These are phyloP conservation scores for Blastobotrys illinoisensis DNA, from an alignment of 1,139 yeast species.

Conservation along the genomic window DNA sequence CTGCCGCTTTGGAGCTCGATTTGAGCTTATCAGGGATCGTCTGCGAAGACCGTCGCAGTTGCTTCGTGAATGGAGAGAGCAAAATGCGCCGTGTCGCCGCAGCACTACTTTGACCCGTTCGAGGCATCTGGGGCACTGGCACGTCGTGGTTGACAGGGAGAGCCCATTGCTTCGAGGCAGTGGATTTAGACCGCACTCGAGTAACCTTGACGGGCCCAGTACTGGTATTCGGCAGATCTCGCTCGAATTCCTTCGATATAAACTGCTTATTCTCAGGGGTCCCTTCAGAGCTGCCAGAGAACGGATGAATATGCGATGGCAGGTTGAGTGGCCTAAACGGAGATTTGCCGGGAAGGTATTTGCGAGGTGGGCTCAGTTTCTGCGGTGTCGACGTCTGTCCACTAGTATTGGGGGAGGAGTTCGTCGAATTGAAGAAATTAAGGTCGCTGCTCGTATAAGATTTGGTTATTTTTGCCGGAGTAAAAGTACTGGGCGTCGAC, in stretches of 20 bases:
- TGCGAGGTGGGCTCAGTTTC: neutral
- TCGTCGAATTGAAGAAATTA: neutral
- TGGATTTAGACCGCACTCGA: conserved; percentile 20
- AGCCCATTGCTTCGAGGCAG: conserved; percentile 19
- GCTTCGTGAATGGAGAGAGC: conserved; percentile 18
- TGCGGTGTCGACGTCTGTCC: neutral
- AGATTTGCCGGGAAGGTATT: conserved; percentile 4
- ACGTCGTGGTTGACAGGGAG: neutral
- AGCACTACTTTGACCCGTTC: conserved; percentile 18
- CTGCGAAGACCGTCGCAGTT: conserved; percentile 1
- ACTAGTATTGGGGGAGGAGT: no score
- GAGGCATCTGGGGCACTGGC: conserved; percentile 1
- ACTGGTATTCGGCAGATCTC: neutral
- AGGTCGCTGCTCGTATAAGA: conserved; percentile 9
- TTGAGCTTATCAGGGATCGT: neutral
- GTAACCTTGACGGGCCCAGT: conserved; percentile 3
- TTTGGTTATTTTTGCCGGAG: conserved; percentile 1
- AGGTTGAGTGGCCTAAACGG: conserved; percentile 14
- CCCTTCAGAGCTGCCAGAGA: neutral
- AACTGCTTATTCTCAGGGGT: neutral
- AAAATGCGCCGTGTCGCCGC: conserved; percentile 24
- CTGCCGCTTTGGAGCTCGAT: neutral
- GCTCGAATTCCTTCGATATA: neutral
- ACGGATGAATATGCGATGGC: conserved; percentile 14
- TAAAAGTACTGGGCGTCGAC: neutral